Base-by-base conservation (phyloP, 2,329 filamentous ascomycete genomes). In the Neodidymelliopsis sp. region DNA sequence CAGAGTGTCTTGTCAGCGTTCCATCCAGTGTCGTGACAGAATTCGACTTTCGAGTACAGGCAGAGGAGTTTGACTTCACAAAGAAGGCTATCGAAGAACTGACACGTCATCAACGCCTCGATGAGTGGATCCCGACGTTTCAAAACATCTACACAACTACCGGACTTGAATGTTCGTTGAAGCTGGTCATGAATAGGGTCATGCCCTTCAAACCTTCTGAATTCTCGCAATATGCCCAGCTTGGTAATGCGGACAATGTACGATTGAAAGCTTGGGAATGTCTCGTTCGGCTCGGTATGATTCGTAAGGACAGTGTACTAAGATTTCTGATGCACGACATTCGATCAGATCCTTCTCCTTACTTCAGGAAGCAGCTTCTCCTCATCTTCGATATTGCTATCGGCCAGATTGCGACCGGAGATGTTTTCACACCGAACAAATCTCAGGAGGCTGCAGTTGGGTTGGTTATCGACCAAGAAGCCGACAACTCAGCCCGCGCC, bases 61-160 rank as follows among this genome's bases (percentile, higher is more conserved):
- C 78, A 28, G 76, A 78, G 20, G 80, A 85, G 34, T 75, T 79
- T 31, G 73, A 77, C 6, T 79, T 87, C 27, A 79, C 82, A 49
- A 75, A 76, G 47, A 80, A 81, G 42, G 82, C 82, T 3, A 74
- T 87, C 19, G 79, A 81, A 19, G 84, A 86, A 62, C 82, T 87
- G 25, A 82, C 86, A 55, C 79, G 84, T 23, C 84, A 86, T 54
- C 76, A 84, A 44, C 77, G 84, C 25, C 82, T 87, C 65, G 84
- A 87, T 57, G 84, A 87, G 66, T 87, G 84, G 83, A 83, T 84
- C 2, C 80, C 82, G 28, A 86, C 84, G 0, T 86, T 81, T 62
- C 84, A 86, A 45, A 87, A 87, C 57, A 71, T 86, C 18, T 85
- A 85, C 65, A 83, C 84, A 1, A 77, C 77, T 10, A 84, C 84